Conservation (phyloP, 2,329 filamentous ascomycete species). For the Elsinoe necatrix region DNA sequence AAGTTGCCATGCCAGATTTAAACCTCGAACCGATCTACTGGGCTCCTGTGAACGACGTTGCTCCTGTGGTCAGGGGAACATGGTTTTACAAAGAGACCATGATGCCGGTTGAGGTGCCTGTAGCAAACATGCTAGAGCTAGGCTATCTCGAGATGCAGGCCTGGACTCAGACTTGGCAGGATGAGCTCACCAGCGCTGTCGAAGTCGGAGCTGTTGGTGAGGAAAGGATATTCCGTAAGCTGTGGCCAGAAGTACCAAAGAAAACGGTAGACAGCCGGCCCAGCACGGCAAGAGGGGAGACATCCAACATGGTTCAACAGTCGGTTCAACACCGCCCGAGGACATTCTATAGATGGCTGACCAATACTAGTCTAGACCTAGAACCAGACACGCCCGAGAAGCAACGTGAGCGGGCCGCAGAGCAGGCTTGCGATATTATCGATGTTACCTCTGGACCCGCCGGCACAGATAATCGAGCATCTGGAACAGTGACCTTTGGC, state of each 20-base stretch:
- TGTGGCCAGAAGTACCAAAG: constrained; percentile 65
- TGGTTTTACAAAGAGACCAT: constrained; percentile 98
- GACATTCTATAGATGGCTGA: constrained; percentile 2
- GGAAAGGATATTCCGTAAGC: constrained; percentile 74
- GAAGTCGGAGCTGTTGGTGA: constrained; percentile 85
- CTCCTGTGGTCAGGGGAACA: constrained; percentile 72
- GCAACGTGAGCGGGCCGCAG: constrained; percentile 35
- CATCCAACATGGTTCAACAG: constrained; percentile 9
- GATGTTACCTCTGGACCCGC: constrained; percentile 39
- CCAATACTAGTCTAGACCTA: constrained; percentile 24
- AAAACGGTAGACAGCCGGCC: constrained; percentile 34
- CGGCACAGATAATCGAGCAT: constrained; percentile 42
- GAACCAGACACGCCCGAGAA: constrained; percentile 36
- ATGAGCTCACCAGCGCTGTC: constrained; percentile 82
- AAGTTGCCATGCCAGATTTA: constrained; percentile 72
- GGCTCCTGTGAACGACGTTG: constrained; percentile 85
- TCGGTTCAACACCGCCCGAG: constrained; percentile 2
- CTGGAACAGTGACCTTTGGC: constrained; percentile 35
- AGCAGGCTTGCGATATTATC: constrained; percentile 40
- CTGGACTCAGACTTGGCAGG: constrained; percentile 86
- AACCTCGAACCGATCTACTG: constrained; percentile 95
- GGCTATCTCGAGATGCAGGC: constrained; percentile 79
- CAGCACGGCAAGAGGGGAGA: constrained; percentile 28
- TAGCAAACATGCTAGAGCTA: constrained; percentile 88
- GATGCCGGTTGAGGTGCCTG: constrained; percentile 72